These are phyloP conservation scores for Prunus campanulata DNA, from an alignment of 306 rosid genomes.

Conservation along the genomic window DNA sequence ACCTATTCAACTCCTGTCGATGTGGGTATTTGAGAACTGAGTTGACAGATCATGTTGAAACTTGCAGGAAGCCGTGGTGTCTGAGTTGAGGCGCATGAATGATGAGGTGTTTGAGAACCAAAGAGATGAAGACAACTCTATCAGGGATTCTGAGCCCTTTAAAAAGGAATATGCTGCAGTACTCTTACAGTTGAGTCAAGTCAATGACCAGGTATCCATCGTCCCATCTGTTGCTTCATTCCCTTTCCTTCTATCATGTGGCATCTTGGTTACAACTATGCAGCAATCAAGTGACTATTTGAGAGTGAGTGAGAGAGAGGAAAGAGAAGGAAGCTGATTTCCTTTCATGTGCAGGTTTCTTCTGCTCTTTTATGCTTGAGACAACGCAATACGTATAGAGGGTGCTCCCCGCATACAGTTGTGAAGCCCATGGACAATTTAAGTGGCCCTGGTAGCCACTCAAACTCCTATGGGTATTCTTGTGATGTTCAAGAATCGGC, in stretches of 20 bases:
- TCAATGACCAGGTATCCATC: slow-evolving; percentile 66
- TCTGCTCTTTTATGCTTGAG: slow-evolving; percentile 76
- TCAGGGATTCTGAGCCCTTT: slow-evolving; percentile 71
- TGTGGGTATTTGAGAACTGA: slow-evolving; percentile 15
- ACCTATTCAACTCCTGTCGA: slow-evolving; percentile 8
- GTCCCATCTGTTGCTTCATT: slow-evolving; percentile 19
- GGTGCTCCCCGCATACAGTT: slow-evolving; percentile 45
- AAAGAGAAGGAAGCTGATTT: slow-evolving; percentile 16
- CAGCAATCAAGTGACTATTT: slow-evolving; percentile 21
- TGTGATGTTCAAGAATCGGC: slow-evolving; percentile 56
- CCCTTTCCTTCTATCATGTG: slow-evolving; percentile 1
- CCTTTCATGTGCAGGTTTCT: slow-evolving; percentile 63
- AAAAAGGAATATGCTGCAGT: slow-evolving; percentile 86
- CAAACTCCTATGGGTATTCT: slow-evolving; percentile 50
- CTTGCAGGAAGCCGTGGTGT: slow-evolving; percentile 69
- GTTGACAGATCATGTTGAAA: slow-evolving; percentile 37
- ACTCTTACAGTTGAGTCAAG: slow-evolving; percentile 70
- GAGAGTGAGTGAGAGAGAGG: background rate
- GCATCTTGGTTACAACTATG: background rate
- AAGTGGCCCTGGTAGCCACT: slow-evolving; percentile 54
- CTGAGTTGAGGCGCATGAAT: slow-evolving; percentile 81
- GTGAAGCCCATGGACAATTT: slow-evolving; percentile 46
- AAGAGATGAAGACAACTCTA: slow-evolving; percentile 56
- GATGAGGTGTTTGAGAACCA: slow-evolving; percentile 66
- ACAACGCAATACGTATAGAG: slow-evolving; percentile 82